Evolutionary conservation across 768 basidiomycete genomes (phyloP), one percentile per base, ranked within the genome.

Genomic region (Mycena latifolia): DNA sequence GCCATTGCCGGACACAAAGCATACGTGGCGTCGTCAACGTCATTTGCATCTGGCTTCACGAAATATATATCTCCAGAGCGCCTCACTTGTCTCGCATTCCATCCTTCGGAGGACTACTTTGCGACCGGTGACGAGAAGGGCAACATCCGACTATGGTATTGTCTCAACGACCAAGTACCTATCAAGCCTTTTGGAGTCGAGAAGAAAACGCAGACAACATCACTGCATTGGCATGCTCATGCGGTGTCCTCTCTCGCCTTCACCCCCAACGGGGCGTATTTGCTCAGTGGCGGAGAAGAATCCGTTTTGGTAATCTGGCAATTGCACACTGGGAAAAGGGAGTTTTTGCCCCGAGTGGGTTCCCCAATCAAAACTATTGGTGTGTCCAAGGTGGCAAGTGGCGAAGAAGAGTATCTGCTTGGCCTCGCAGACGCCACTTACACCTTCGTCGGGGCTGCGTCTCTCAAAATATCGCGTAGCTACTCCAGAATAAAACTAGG

Each of bases 221-320:
- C 89, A 6, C 78, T 98, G 55, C 97, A 98, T 78, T 99, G 98
- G 98, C 98, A 99, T 75, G 93, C 97, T 3, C 97, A 99, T 75
- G 88, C 95, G 5, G 93, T 99, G 20, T 89, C 92, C 4, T 91
- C 94, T 1, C 76, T 99, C 28, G 83, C 89, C 0, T 99, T 99
- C 77, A 93, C 95, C 0, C 78, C 90, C 15, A 96, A 97, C 69
- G 98, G 98, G 15, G 92, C 95, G 10, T 97, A 98, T 76, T 79
- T 99, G 20, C 79, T 99, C 52, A 96, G 93, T 65, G 97, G 95
- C 67, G 98, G 98, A 48, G 95, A 98, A 77, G 98, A 99, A 76
- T 87, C 92, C 33, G 97, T 98, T 12, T 78, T 99, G n/a, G 96
- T 99, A 41, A 91, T 97, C 63, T 99, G 98, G 98, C 95, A 98